Conservation (phyloP, 2,329 filamentous ascomycete species). For the Phyllosticta citribraziliensis region DNA sequence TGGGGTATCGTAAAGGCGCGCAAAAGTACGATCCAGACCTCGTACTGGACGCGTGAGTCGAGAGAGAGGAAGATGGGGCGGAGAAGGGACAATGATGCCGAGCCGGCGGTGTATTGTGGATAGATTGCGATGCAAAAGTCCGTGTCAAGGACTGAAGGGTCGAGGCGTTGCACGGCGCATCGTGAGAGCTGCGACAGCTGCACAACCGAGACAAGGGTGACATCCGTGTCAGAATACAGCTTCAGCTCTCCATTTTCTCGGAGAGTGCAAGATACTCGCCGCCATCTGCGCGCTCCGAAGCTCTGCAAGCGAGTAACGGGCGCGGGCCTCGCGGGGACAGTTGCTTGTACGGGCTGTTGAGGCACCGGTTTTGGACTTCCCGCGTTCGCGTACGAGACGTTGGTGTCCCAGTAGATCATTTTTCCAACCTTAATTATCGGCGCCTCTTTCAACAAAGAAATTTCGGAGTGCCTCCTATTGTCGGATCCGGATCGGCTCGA, state of each 20-base stretch:
- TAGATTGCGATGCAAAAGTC: constrained; percentile 94
- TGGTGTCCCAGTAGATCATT: constrained; percentile 70
- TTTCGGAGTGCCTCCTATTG: constrained; percentile 39
- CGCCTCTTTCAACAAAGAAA: constrained; percentile 53
- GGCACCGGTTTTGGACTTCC: constrained; percentile 12
- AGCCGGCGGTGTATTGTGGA: constrained; percentile 73
- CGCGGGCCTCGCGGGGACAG: constrained; percentile 17
- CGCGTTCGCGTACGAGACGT: constrained; percentile 40
- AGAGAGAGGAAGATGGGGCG: constrained; percentile 84
- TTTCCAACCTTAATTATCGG: constrained; percentile 81
- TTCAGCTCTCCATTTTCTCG: constrained; percentile 94
- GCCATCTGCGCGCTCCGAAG: constrained; percentile 60
- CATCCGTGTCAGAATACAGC: constrained; percentile 77
- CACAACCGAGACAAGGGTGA: constrained; percentile 68
- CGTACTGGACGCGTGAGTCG: constrained; percentile 81
- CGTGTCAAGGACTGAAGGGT: constrained; percentile 82
- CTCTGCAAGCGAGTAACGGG: constrained; percentile 43
- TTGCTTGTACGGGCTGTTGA: constrained; percentile 6
- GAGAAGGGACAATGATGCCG: constrained; percentile 63
- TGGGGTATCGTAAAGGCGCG: constrained; percentile 88
- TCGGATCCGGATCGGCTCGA: constrained; percentile 27
- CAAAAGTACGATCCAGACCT: constrained; percentile 92
- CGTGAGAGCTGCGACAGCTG: constrained; percentile 82
- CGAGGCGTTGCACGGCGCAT: constrained; percentile 81
- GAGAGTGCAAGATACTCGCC: constrained; percentile 80